Evolutionary conservation across 257 asterid genomes (phyloP), one percentile per base, ranked within the genome.

Genomic region (Petrea volubilis): DNA sequence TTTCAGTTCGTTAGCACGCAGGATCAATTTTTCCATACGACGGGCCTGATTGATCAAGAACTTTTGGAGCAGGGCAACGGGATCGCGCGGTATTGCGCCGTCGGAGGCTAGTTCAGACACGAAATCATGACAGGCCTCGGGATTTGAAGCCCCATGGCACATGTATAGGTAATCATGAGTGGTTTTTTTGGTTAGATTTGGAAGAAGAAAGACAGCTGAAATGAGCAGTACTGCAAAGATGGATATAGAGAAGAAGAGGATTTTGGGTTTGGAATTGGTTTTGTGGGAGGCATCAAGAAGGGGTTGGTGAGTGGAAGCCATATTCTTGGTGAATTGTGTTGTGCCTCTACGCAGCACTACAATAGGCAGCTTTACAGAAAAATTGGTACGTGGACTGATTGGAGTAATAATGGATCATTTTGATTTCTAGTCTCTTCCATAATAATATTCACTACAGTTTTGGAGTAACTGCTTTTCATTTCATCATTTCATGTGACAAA

Each of bases 131-230:
- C 92, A 84, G 14, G 65, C 17, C 6, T 67, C 23, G 1, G 83
- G 84, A 38, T 82, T 71, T 12, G 49, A 64, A 41, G 88, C 84
- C 21, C 29, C 5, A 1, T 31, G 41, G 75, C 92, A 86, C 5
- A 81, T 0, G 3, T 58, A 20, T 6, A 17, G 53, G 27, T 65
- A 46, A 40, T 56, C 21, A 1, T 71, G 68, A 43, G 11, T 61
- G 23, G 11, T 29, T 20, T 4, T 44, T 43, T 46, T 17, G 43
- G 51, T 13, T n/a, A 49, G 60, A 31, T 72, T 3, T 3, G 80
- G 87, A 53, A 60, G 72, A 53, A 78, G 76, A 60, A 52, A 67
- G 23, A 49, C 53, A 38, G 67, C 67, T 23, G 84, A 72, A 27
- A 71, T 33, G 7, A 73, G 6, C 1, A 74, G 64, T n/a, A n/a